Conservation (phyloP, 106 monocot species). For the Dendrobium chrysotoxum region DNA sequence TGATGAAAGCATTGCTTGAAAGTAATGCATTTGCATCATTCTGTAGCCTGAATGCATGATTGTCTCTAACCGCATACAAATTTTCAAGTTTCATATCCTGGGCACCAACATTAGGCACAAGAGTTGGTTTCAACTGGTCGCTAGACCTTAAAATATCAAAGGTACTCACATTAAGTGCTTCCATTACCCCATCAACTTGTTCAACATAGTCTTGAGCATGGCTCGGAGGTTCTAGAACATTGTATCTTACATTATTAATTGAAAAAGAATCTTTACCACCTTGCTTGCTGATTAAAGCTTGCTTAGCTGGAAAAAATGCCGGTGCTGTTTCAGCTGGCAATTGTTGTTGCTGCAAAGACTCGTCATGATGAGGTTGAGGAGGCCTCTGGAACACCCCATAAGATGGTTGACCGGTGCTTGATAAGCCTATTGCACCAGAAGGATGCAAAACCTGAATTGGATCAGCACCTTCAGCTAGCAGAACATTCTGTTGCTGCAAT, state of each 20-base stretch:
- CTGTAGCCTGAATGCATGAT: slow-evolving; percentile 17
- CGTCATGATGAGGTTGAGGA: slow-evolving; percentile 9
- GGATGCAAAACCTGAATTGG: neutral
- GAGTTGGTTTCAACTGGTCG: slow-evolving; percentile 21
- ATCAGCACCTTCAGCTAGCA: neutral
- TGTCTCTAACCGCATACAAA: slow-evolving; percentile 6
- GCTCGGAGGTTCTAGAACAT: slow-evolving; percentile 10
- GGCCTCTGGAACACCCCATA: slow-evolving; percentile 14
- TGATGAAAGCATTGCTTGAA: slow-evolving; percentile 9
- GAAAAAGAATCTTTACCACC: slow-evolving; percentile 10
- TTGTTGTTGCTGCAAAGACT: slow-evolving; percentile 8
- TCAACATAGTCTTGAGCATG: slow-evolving; percentile 24
- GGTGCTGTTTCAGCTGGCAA: slow-evolving; percentile 12
- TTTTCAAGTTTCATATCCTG: slow-evolving; percentile 15
- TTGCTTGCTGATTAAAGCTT: slow-evolving; percentile 12
- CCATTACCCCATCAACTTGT: slow-evolving; percentile 28
- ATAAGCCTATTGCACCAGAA: neutral
- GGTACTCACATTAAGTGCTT: slow-evolving; percentile 23
- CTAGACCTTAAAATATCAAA: slow-evolving; percentile 11
- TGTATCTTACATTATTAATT: slow-evolving; percentile 20
- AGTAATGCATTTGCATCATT: slow-evolving; percentile 19
- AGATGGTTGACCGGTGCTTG: slow-evolving; percentile 6
- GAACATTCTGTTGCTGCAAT: neutral
- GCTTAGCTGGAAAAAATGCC: slow-evolving; percentile 18
- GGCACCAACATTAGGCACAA: slow-evolving; percentile 6